phyloP scores from a whole-genome alignment of 768 basidiomycete species.

The Mycena rebaudengoi region DNA sequence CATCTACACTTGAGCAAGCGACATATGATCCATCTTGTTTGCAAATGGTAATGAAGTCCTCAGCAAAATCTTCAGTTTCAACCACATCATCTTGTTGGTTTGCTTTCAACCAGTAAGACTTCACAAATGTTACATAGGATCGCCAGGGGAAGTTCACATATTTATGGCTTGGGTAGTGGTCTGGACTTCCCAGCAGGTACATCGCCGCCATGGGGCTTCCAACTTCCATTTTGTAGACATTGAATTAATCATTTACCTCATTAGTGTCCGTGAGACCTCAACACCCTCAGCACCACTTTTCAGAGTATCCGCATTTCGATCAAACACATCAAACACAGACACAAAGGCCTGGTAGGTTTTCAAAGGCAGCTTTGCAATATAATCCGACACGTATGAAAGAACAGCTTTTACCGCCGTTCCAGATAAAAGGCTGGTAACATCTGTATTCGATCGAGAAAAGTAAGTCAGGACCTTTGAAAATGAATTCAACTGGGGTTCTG shows the following conservation, averaged over 20 bases:
- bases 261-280: neutral
- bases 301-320: constrained; percentile 24
- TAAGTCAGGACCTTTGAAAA: neutral
- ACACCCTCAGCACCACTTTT: constrained; percentile 19
- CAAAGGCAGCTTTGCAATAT: neutral
- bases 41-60: neutral
- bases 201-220: constrained; percentile 41
- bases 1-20: constrained; percentile 31
- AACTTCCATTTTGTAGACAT: constrained; percentile 43
- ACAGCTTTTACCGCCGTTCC: neutral
- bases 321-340: constrained; percentile 4
- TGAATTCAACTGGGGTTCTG: neutral
- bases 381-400: neutral
- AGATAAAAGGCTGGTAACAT: neutral
- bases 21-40: constrained; percentile 9
- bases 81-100: no score
- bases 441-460: neutral
- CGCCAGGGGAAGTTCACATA: constrained; percentile 42
- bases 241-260: neutral
- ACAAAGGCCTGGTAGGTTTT: constrained; percentile 2
- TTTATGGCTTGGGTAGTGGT: constrained; percentile 41
- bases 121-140: constrained; percentile 17
- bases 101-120: neutral
- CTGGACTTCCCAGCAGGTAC: constrained; percentile 42
- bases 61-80: neutral